A percentile compares a stretch with the other conserved stretches of the same genome.
Conservation (phyloP, 306 rosid species). For the Rosa persica region DNA sequence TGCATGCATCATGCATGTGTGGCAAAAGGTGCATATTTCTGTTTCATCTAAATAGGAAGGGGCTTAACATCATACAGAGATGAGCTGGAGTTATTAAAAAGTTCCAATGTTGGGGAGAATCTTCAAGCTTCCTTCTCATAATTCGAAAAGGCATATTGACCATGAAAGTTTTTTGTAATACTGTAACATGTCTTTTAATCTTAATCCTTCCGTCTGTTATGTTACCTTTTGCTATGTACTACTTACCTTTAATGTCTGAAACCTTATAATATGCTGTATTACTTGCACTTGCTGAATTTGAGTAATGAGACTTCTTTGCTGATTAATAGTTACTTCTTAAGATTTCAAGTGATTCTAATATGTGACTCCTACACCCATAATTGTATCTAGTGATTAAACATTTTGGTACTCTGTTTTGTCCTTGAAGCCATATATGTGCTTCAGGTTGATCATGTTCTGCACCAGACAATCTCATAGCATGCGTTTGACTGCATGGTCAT, state of each 20-base stretch:
- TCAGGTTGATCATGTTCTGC: not conserved
- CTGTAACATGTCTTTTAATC: not conserved
- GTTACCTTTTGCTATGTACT: not conserved
- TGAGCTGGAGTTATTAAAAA: not conserved
- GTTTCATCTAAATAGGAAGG: not conserved
- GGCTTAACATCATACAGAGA: not conserved
- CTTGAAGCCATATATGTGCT: not conserved
- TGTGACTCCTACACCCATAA: not conserved
- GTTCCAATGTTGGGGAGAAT: not conserved
- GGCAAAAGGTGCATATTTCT: not conserved
- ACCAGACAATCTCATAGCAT: not conserved
- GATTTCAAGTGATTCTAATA: not conserved
- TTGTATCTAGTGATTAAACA: not conserved
- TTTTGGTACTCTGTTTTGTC: not conserved
- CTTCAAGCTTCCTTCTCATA: not conserved
- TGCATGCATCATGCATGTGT: not conserved
- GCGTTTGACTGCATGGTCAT: slow-evolving; percentile 5
- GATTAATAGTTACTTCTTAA: not conserved
- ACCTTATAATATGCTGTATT: slow-evolving; percentile 3
- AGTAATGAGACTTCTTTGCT: not conserved
- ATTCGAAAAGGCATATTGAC: not conserved
- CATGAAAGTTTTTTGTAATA: not conserved
- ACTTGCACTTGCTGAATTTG: not conserved
- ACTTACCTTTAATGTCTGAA: not conserved
- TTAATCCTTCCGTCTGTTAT: not conserved